Conservation (phyloP, 768 basidiomycete genomes). For the Lenzites betulinus region DNA sequence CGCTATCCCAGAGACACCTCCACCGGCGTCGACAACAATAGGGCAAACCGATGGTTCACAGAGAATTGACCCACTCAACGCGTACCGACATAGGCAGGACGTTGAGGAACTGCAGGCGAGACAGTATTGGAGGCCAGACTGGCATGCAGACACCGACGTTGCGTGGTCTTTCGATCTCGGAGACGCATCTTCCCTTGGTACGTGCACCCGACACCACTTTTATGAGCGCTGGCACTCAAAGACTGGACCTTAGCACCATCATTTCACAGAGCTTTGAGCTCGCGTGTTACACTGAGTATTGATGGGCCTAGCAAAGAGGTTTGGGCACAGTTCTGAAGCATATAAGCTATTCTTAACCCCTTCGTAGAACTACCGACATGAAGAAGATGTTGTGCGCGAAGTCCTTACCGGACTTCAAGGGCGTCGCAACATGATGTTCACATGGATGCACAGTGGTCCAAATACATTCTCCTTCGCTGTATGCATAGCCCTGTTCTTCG, state of each 20-base stretch:
- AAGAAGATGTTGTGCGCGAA: conserved; percentile 78
- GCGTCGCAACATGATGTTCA: conserved; percentile 57
- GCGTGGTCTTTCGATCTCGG: conserved; percentile 58
- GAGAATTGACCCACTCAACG: conserved; percentile 14
- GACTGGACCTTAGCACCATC: conserved; percentile 45
- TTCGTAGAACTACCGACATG: conserved; percentile 65
- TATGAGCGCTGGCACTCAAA: not conserved
- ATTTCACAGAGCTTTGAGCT: conserved; percentile 39
- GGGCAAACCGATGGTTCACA: not conserved
- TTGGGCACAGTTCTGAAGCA: not conserved
- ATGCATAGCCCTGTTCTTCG: not conserved
- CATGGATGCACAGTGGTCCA: conserved; percentile 29
- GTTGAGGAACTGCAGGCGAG: conserved; percentile 62
- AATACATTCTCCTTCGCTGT: conserved; percentile 39
- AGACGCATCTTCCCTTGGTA: conserved; percentile 75
- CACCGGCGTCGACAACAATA: not conserved
- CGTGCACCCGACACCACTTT: conserved; percentile 4
- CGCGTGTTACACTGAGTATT: conserved; percentile 40
- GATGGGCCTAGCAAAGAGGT: conserved; percentile 49
- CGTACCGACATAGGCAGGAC: conserved; percentile 49
- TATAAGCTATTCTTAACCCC: not conserved
- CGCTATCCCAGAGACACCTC: conserved; percentile 11
- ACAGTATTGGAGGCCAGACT: conserved; percentile 78
- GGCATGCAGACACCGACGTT: conserved; percentile 51
- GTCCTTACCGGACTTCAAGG: conserved; percentile 78